Conservation (phyloP, 2,329 filamentous ascomycete genomes). For the Nemania sp. region DNA sequence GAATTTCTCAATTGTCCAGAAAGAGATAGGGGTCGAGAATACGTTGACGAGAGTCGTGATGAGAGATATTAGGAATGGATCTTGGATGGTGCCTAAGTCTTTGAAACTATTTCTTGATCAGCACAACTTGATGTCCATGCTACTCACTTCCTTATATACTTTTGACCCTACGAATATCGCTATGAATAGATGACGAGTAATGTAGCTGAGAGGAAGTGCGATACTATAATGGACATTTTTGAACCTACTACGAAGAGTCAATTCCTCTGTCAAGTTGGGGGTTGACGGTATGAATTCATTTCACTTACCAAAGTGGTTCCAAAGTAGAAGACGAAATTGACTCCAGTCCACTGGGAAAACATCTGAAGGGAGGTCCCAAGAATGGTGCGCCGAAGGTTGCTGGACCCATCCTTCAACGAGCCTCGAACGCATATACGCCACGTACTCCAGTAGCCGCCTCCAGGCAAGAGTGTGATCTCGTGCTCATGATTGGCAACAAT, state of each 20-base stretch:
- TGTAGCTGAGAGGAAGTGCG: background rate
- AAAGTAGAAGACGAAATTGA: conserved; percentile 76
- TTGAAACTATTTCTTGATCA: conserved; percentile 57
- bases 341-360: conserved; percentile 81
- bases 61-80: conserved; percentile 82
- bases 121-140: background rate
- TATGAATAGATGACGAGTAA: background rate
- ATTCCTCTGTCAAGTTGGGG: background rate
- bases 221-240: background rate
- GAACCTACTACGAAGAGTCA: conserved; percentile 22
- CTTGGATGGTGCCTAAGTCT: conserved; percentile 72
- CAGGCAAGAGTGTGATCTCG: conserved; percentile 71
- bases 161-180: background rate
- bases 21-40: conserved; percentile 81
- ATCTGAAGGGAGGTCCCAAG: conserved; percentile 76
- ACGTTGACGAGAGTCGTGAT: conserved; percentile 91
- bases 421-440: conserved; percentile 74
- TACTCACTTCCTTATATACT: background rate
- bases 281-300: background rate
- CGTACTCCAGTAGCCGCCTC: conserved; percentile 65
- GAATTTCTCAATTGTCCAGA: conserved; percentile 81
- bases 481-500: conserved; percentile 90
- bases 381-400: conserved; percentile 72
- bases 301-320: conserved; percentile 68
- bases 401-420: conserved; percentile 64